Base-by-base conservation (phyloP, 2,329 filamentous ascomycete genomes). In the Drechslera avenae region DNA sequence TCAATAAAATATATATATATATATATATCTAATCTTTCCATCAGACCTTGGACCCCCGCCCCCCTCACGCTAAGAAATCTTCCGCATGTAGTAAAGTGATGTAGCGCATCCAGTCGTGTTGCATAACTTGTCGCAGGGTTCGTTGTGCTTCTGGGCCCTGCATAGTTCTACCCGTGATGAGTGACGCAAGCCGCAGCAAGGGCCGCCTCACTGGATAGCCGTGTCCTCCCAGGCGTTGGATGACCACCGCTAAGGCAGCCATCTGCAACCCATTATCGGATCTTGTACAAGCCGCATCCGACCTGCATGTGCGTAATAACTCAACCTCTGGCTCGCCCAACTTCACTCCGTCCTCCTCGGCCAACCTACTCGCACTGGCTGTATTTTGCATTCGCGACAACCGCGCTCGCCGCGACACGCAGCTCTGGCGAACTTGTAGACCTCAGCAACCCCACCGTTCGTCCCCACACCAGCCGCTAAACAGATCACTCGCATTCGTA, bases 401-500 rank as follows among this genome's bases (percentile, higher is more conserved):
- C 55, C 58, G 58, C 58, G 51, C 44, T 47, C 53, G 40, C 56
- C 60, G 60, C 62, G 47, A 52, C 52, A 62, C 40, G 42, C 62
- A 53, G 30, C 21, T 36, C 50, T 26, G 34, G 44, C 32, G 13
- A 30, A 35, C 17, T 34, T 51, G 37, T 35, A 46, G 21, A 37
- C 49, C 30, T 36, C 39, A 26, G 16, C 37, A 21, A 39, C 54
- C 51, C 53, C 53, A 56, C 54, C 46, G 42, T 59, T 57, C 52
- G 50, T 58, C 52, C 39, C 61, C 61, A 46, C 62, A 49, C 30
- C 40, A 32, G 39, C 48, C 50, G 53, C 62, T 61, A 64, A 42
- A 52, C 23, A 21, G 47, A 65, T 54, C 60, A 63, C 53, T 62
- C 50, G 61, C 57, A 60, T 55, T 46, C 44, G 56, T 53, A 56